Base-by-base conservation (phyloP, 2,329 filamentous ascomycete genomes). In the Epichloe aotearoae region DNA sequence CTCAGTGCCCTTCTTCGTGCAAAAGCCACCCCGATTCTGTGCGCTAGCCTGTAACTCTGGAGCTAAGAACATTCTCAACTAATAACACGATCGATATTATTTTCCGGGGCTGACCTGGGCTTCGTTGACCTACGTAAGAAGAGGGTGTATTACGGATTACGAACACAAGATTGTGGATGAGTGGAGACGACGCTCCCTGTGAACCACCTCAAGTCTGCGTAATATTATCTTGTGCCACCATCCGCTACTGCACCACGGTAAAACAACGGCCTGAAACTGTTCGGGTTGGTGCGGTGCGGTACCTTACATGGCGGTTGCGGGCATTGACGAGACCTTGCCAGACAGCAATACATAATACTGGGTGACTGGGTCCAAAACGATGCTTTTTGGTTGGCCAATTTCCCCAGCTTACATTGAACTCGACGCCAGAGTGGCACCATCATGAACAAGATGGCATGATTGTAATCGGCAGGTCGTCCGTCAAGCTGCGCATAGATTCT, bases 241-340 rank as follows among this genome's bases (percentile, higher is more conserved):
- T 40, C 41, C 23, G 15, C 23, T 34, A 34, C 26, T 20, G 7
- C 20, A n/a, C 26, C 26, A 38, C 6, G 34, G 33, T 44, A 39
- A 48, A 51, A 49, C 40, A 12, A 36, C 36, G 23, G 45, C 26
- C 11, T 51, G 50, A 40, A 45, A 45, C 46, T 36, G 34, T 20
- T 34, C 43, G 41, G 36, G 34, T 4, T 50, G 41, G 41, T 45
- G 42, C 34, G 33, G 41, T 43, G 42, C 42, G 33, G 41, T 43
- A 39, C 43, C 43, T 42, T 40, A 39, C 41, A 50, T 50, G 26
- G 30, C 15, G 14, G 44, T 19, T 42, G 23, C 2, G 30, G 10
- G n/a, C 46, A 41, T 34, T 14, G 26, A 11, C 4, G 30, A 40
- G 14, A 17, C 46, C 30, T 36, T 19, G 26, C 46, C 46, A 20